Conservation (phyloP, 768 basidiomycete species). For the Amanita molliuscula region DNA sequence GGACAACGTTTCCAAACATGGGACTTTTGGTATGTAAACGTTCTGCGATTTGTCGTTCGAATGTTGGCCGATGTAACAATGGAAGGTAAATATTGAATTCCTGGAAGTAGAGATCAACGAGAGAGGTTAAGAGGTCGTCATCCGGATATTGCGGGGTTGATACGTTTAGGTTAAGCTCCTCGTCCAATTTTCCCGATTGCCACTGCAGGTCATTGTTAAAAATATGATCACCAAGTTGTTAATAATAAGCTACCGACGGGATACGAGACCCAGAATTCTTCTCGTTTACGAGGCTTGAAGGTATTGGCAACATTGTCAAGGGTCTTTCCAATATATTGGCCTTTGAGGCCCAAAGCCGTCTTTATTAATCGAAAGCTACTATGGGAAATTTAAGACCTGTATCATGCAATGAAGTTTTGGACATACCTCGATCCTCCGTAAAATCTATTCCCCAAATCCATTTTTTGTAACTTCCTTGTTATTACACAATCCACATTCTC, state of each 20-base stretch:
- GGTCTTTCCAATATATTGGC: slow-evolving; percentile 30
- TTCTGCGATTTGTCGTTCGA: slow-evolving; percentile 38
- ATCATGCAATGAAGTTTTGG: background rate
- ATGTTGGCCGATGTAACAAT: slow-evolving; percentile 64
- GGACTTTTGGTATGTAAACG: slow-evolving; percentile 40
- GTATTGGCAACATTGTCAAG: background rate
- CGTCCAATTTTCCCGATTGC: slow-evolving; percentile 14
- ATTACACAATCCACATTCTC: slow-evolving; percentile 13
- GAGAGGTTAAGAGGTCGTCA: slow-evolving; percentile 35
- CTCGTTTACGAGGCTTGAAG: slow-evolving; percentile 19
- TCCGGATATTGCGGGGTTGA: slow-evolving; percentile 37
- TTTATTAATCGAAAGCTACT: slow-evolving; percentile 44
- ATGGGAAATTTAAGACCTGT: background rate
- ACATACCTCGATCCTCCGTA: slow-evolving; percentile 37
- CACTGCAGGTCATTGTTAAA: slow-evolving; percentile 17
- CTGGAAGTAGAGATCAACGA: slow-evolving; percentile 59
- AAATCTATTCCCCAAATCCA: slow-evolving; percentile 32
- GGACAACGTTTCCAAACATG: slow-evolving; percentile 38
- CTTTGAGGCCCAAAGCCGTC: slow-evolving; percentile 47
- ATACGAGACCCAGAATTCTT: slow-evolving; percentile 41
- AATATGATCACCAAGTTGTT: background rate
- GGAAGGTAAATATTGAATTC: slow-evolving; percentile 46
- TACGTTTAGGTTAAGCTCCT: slow-evolving; percentile 13
- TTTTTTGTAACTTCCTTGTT: slow-evolving; percentile 21
- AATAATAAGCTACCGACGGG: slow-evolving; percentile 22